phyloP scores from a whole-genome alignment of 2,329 filamentous ascomycete species.

The Cercospora berteroae region DNA sequence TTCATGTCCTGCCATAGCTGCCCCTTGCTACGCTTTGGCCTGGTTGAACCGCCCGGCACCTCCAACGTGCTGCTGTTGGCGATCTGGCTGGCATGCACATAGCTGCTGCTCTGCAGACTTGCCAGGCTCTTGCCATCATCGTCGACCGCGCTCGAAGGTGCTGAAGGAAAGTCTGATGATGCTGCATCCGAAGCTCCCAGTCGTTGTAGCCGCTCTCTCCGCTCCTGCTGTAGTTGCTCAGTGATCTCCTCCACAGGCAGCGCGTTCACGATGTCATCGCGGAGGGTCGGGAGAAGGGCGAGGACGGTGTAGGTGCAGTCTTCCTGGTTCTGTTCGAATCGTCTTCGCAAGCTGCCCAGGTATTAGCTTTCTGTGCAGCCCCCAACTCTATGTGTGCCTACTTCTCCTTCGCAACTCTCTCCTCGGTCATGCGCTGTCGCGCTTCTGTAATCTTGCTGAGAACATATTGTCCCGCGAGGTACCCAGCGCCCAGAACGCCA shows the following conservation, averaged over 20 bases:
- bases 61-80: constrained; percentile 43
- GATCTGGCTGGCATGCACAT: constrained; percentile 77
- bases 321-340: constrained; percentile 98
- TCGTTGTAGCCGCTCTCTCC: constrained; percentile 62
- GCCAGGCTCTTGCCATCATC: constrained; percentile 77
- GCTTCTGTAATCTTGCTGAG: constrained; percentile 88
- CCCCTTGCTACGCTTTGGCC: constrained; percentile 75
- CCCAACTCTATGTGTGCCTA: constrained; percentile 46
- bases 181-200: constrained; percentile 55
- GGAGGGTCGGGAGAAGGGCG: constrained; percentile 88
- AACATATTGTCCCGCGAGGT: constrained; percentile 90
- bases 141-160: constrained; percentile 68
- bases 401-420: constrained; percentile 96
- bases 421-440: constrained; percentile 92
- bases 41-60: constrained; percentile 37
- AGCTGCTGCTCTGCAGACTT: constrained; percentile 77
- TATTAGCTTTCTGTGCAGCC: constrained; percentile 12
- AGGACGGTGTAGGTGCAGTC: constrained; percentile 98
- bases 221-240: constrained; percentile 90
- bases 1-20: constrained; percentile 98
- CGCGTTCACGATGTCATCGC: constrained; percentile 80
- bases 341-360: constrained; percentile 71
- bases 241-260: constrained; percentile 91
- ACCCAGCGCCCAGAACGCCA: constrained; percentile 83
- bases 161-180: constrained; percentile 57